phyloP scores from a whole-genome alignment of 2,329 filamentous ascomycete species.

The Clonostachys sp. region DNA sequence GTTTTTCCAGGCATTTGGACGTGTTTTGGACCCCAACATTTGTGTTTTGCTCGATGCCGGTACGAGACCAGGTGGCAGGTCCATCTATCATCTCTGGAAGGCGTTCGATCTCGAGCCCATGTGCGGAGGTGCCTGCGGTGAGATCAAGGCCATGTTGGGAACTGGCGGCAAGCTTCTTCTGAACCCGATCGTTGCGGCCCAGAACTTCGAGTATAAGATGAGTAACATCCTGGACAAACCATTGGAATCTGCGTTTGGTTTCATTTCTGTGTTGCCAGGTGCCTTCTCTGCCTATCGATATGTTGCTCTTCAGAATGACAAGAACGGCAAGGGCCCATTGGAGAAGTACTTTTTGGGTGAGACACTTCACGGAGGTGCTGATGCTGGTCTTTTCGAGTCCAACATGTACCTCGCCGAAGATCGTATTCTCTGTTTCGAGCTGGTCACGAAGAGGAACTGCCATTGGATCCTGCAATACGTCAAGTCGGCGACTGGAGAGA shows the following conservation, averaged over 20 bases:
- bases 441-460: constrained; percentile 95
- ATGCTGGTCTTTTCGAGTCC: constrained; percentile 93
- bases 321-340: constrained; percentile 84
- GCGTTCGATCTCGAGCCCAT: constrained; percentile 96
- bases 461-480: constrained; percentile 98
- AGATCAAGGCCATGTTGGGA: constrained; percentile 97
- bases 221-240: constrained; percentile 99
- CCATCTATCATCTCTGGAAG: constrained; percentile 98
- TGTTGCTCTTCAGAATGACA: constrained; percentile 92
- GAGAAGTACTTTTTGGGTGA: constrained; percentile 98
- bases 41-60: constrained; percentile 95
- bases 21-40: constrained; percentile 89
- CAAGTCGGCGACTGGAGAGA: constrained; percentile 95
- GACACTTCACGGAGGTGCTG: constrained; percentile 87
- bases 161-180: constrained; percentile 79
- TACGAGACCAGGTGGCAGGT: constrained; percentile 89
- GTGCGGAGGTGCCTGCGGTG: constrained; percentile 95
- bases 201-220: constrained; percentile 99
- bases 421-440: constrained; percentile 97
- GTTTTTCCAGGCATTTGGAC: constrained; percentile 98
- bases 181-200: constrained; percentile 90
- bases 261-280: constrained; percentile 93
- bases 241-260: constrained; percentile 93
- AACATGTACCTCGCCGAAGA: constrained; percentile 99
- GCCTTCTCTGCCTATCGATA: constrained; percentile 98